These are phyloP conservation scores for Zygoascus hellenicus DNA, from an alignment of 1,139 yeast genomes.

Conservation along the genomic window DNA sequence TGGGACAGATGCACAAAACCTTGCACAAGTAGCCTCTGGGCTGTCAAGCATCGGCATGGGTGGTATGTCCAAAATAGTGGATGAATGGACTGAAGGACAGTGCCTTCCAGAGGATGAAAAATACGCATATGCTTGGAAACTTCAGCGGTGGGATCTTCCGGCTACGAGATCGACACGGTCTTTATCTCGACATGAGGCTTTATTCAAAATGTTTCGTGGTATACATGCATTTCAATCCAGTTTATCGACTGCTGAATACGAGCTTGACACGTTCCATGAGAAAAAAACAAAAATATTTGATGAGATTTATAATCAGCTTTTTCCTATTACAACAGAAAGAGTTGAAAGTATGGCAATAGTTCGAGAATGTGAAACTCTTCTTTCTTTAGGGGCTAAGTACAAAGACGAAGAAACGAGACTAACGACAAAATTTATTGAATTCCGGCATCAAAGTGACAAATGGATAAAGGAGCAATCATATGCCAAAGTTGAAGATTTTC, in stretches of 20 bases:
- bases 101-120: slow-evolving; percentile 10
- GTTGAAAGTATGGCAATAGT: slow-evolving; percentile 5
- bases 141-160: slow-evolving; percentile 67
- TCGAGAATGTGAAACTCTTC: slow-evolving; percentile 8
- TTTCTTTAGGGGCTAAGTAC: background rate
- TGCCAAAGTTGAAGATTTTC: slow-evolving; percentile 18
- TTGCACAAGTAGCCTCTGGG: slow-evolving; percentile 33
- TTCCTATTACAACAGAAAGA: background rate
- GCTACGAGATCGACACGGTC: slow-evolving; percentile 19
- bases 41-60: slow-evolving; percentile 44
- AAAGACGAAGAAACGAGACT: background rate
- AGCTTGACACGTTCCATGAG: too few species aligned
- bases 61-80: slow-evolving; percentile 41
- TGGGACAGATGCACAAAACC: slow-evolving; percentile 7
- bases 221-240: too few species aligned
- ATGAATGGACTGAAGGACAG: slow-evolving; percentile 4
- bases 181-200: slow-evolving; percentile 37
- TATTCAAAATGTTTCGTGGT: slow-evolving; percentile 40
- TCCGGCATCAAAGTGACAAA: background rate
- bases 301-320: background rate
- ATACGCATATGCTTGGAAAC: slow-evolving; percentile 62
- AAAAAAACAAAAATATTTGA: background rate
- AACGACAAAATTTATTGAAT: background rate
- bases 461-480: slow-evolving; percentile 13
- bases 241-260: too few species aligned